Conservation (phyloP, 208 protist genomes). For the Trypanosomatidae sp. region DNA sequence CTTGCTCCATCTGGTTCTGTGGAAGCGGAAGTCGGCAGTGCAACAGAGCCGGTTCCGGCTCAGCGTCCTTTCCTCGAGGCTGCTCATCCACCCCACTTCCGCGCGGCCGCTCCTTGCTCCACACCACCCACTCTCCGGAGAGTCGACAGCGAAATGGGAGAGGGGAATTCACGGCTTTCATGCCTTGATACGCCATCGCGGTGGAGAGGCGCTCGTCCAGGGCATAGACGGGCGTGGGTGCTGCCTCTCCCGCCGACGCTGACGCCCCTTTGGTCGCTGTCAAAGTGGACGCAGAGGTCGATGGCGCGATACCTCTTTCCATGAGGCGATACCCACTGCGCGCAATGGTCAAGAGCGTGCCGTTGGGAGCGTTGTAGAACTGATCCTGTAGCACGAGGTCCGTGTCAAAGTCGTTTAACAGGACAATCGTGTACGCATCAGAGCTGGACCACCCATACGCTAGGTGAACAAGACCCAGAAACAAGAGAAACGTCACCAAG, state of each 20-base stretch:
- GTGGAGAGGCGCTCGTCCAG: conserved; percentile 13
- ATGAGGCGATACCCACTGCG: conserved; percentile 31
- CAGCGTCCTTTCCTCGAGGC: background rate
- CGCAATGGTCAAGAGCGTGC: conserved; percentile 23
- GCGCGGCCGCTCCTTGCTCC: conserved; percentile 31
- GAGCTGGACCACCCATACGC: conserved; percentile 33
- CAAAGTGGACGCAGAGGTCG: background rate
- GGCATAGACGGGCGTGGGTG: conserved; percentile 4
- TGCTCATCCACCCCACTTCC: background rate
- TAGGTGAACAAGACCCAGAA: background rate
- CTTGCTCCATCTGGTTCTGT: conserved; percentile 25
- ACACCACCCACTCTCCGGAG: conserved; percentile 82
- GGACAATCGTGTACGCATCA: conserved; percentile 45
- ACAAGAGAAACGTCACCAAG: background rate
- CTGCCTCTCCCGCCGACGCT: background rate
- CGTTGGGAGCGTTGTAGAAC: conserved; percentile 50
- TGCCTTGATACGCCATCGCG: conserved; percentile 2
- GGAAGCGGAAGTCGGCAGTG: conserved; percentile 83
- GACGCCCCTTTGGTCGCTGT: background rate
- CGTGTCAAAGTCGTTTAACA: conserved; percentile 35
- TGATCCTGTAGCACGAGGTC: conserved; percentile 30
- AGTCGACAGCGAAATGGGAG: conserved; percentile 44
- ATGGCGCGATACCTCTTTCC: background rate
- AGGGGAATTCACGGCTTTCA: background rate
- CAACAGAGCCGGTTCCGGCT: conserved; percentile 33